Base-by-base conservation (phyloP, 768 basidiomycete species). In the Gloeopeniophorella convolvens region DNA sequence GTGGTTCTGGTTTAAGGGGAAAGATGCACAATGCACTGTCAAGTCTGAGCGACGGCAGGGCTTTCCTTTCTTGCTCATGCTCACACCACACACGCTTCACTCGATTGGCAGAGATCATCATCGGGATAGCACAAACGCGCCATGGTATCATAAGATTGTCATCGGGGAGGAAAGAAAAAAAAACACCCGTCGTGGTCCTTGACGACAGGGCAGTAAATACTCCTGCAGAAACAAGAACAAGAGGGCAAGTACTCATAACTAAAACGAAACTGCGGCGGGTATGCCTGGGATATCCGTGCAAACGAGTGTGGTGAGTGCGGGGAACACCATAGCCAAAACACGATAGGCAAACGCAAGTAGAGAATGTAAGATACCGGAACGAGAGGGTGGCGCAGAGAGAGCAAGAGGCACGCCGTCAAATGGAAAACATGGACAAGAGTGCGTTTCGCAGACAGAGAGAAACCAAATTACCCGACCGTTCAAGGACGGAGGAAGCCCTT, bases 401-500 rank as follows among this genome's bases (percentile, higher is more conserved):
- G 69, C 64, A 64, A 59, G 60, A 61, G 60, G 59, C 60, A 63
- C 61, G 64, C 62, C 56, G 59, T 58, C 41, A 62, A 64, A 63
- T 59, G 65, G 59, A 58, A 65, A 59, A 65, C 51, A 58, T 54
- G 49, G 48, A 51, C 33, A 31, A 47, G 62, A 62, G 59, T 62
- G 60, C 53, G 64, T 63, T 59, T 58, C 52, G 62, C 58, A 49
- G 42, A 47, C 56, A 58, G 54, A 57, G 60, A 55, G 61, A 49
- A 45, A 51, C 61, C 43, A 7, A 60, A 56, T 52, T 51, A 31
- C 45, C 48, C 48, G 63, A 53, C 24, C 11, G 2, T 44, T 72
- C 73, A 86, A 60, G 80, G 71, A 59, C 84, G 79, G 49, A 87
- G 77, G 79, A 86, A 86, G 48, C 83, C 78, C 67, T 84, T 85